phyloP scores from a whole-genome alignment of 2,329 filamentous ascomycete genomes.

The Ceratocystis lukuohia region DNA sequence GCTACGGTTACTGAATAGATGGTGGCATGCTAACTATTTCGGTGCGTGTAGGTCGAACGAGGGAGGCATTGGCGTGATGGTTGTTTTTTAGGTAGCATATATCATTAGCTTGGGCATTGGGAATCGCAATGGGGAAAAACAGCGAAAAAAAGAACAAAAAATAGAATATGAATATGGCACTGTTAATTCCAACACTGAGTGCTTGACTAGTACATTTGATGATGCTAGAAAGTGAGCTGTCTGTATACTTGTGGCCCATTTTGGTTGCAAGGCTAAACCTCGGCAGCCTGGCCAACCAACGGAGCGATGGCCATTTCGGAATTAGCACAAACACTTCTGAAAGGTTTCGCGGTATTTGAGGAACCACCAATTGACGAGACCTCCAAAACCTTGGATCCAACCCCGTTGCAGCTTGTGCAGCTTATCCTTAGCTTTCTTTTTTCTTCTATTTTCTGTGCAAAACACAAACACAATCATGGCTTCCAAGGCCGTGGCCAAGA shows the following conservation, averaged over 20 bases:
- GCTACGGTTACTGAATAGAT: background rate
- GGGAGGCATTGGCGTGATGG: background rate
- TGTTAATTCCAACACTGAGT: background rate
- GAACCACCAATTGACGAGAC: background rate
- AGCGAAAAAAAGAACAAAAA: background rate
- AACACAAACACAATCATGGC: constrained; percentile 38
- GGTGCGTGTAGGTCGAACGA: background rate
- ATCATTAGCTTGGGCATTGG: background rate
- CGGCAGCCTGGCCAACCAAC: constrained; percentile 2
- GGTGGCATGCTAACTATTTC: background rate
- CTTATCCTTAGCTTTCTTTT: background rate
- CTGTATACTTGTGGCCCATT: background rate
- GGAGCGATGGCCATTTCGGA: constrained; percentile 9
- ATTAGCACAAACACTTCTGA: background rate
- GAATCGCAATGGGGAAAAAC: background rate
- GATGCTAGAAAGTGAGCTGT: background rate
- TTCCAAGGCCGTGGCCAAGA: constrained; percentile 45
- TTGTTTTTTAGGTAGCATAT: background rate
- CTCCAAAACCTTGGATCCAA: background rate
- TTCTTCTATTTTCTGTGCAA: background rate
- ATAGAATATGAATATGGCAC: background rate
- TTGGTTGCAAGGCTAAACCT: background rate
- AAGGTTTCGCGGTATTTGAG: background rate
- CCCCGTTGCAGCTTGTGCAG: background rate
- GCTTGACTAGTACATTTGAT: background rate